Conservation (phyloP, 1,139 yeast genomes). For the Candida buenavistaensis region DNA sequence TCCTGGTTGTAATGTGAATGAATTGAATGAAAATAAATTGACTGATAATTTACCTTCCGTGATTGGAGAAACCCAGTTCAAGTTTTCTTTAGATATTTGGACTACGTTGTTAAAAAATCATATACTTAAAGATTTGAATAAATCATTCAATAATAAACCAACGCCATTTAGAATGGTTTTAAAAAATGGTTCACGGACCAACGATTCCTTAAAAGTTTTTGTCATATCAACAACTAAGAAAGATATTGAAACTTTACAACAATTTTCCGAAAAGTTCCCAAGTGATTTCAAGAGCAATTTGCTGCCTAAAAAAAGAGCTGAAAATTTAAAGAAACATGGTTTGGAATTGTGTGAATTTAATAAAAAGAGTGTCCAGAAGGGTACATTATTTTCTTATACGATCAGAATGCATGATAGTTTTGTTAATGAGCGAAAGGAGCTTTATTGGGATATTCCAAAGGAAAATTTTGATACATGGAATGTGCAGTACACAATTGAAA, state of each 20-base stretch:
- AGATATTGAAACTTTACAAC: constrained; percentile 26
- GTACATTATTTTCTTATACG: constrained; percentile 9
- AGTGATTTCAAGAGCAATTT: constrained; percentile 24
- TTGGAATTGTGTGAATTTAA: constrained; percentile 21
- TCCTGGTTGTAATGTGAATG: constrained; percentile 13
- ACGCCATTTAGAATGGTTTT: constrained; percentile 32
- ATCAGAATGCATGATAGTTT: constrained; percentile 5
- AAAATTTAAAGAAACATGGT: constrained; percentile 20
- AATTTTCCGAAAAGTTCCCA: constrained; percentile 22
- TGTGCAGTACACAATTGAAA: constrained; percentile 9
- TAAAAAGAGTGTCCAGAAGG: constrained; percentile 9
- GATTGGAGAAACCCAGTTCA: constrained; percentile 75
- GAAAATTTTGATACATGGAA: constrained; percentile 6
- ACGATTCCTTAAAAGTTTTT: constrained; percentile 24
- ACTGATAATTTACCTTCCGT: constrained; percentile 39
- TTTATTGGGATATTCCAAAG: constrained; percentile 5
- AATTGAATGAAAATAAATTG: constrained; percentile 19
- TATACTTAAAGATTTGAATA: constrained; percentile 28
- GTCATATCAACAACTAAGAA: constrained; percentile 34
- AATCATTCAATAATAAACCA: constrained; percentile 11
- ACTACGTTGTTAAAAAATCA: constrained; percentile 45
- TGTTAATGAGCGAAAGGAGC: constrained; percentile 1
- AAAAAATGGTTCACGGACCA: constrained; percentile 7
- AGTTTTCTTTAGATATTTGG: constrained; percentile 60
- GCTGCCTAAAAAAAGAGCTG: constrained; percentile 18